Base-by-base conservation (phyloP, 257 asterid species). In the Scutellaria galericulata region DNA sequence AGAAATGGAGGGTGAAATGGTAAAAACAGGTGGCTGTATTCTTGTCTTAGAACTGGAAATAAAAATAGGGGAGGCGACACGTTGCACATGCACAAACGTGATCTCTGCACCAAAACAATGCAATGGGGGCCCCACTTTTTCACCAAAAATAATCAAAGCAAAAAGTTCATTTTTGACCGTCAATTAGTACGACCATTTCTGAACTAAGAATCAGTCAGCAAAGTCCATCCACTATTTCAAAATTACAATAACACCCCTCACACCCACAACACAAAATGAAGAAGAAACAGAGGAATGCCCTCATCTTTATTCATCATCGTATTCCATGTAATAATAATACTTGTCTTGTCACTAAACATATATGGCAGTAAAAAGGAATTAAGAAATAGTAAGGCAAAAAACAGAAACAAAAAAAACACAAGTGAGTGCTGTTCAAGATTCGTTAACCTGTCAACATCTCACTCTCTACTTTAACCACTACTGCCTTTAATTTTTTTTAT, bases 21-120 rank as follows among this genome's bases (percentile, higher is more conserved):
- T 68, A 68, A 75, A 75, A 3, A 8, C 12, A 40, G 24, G 27
- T 22, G 7, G 59, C 3, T 15, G 54, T 41, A 59, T 59, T 68
- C 50, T 20, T 10, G 42, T 15, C 3, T n/a, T 52, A 22, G 14
- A 72, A 50, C 61, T 59, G 22, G 5, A 55, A 59, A 10, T 41
- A n/a, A 59, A 41, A 15, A 71, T 50, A 65, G 45, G 84, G 78
- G 66, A 42, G 35, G 47, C 79, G 82, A 85, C 87, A 82, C 87
- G 90, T 82, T 15, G 79, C 86, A 78, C 86, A 84, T 85, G 89
- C 83, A 75, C 31, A 76, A 81, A 81, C 90, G 89, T 82, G 90
- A 80, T 55, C 15, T 14, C 64, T 45, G 68, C 79, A 61, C 10
- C 51, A 7, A 15, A 13, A 63, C 52, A 39, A 63, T 4, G 61